A percentile compares a stretch with the other conserved stretches of the same genome.
Evolutionary conservation across 2,329 filamentous ascomycete genomes (phyloP).

Genomic region (Pleurostoma richardsiae): DNA sequence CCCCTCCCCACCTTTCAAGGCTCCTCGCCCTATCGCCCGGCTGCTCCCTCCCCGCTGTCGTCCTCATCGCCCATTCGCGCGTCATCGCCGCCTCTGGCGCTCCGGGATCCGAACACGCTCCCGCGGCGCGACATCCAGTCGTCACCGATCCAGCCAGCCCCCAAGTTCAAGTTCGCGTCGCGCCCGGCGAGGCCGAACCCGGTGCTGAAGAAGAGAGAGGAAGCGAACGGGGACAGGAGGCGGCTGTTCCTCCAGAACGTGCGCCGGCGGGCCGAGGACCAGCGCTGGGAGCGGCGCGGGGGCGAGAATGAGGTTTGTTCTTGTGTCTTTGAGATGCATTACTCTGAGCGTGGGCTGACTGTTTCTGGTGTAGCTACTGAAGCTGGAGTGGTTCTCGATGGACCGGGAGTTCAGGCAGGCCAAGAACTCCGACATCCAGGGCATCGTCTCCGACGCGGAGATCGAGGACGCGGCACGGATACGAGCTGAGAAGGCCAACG

Average conservation of each 20-base stretch:
- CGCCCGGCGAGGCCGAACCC: conserved; percentile 59
- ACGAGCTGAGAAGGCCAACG: conserved; percentile 13
- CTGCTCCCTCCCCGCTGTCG: conserved; percentile 50
- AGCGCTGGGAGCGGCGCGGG: conserved; percentile 53
- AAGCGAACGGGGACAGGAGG: conserved; percentile 57
- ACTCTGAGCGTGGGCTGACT: conserved; percentile 5
- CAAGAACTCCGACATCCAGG: conserved; percentile 30
- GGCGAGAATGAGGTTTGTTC: conserved; percentile 53
- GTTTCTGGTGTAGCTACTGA: conserved; percentile 23
- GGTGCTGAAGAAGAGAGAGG: conserved; percentile 54
- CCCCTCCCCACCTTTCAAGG: conserved; percentile 36
- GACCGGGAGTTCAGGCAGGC: conserved; percentile 30
- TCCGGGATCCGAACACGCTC: conserved; percentile 34
- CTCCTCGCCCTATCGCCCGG: conserved; percentile 32
- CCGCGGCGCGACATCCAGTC: conserved; percentile 37
- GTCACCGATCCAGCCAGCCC: conserved; percentile 31
- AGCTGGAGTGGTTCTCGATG: conserved; percentile 35
- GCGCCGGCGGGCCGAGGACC: conserved; percentile 54
- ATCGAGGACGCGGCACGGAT: conserved; percentile 42
- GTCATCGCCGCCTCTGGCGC: conserved; percentile 38
- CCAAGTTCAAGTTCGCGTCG: conserved; percentile 45
- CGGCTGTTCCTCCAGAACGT: conserved; percentile 66
- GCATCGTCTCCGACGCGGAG: conserved; percentile 42
- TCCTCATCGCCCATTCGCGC: conserved; percentile 50
- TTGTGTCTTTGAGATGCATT: not conserved